Evolutionary conservation across 495 filamentous ascomycete species (phyloP), one percentile per base, ranked within the genome.

Genomic region (Penicillium robsamsonii): DNA sequence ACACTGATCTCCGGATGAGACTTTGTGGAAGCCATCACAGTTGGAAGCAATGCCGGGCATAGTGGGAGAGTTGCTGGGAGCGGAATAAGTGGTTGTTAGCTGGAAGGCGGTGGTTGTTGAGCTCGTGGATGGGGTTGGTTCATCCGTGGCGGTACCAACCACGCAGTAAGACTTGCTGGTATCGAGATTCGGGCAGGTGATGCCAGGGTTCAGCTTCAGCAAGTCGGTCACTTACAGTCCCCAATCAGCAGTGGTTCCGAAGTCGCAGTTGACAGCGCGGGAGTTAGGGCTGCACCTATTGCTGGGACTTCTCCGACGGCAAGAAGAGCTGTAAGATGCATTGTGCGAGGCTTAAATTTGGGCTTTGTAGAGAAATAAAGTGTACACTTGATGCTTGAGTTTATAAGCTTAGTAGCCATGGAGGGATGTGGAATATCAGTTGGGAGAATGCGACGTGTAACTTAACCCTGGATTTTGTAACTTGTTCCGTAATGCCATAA

Each of bases 1-100:
- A 51, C 76, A 79, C 33, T 37, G 50, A 50, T 78, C 73, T 29
- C 70, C 71, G 5, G 50, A 43, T 37, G 55, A 38, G 27, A 75
- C 75, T 30, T 68, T 47, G 61, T 76, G 62, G 55, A 67, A 75
- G 10, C 46, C 61, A 47, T 72, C 68, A 60, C 75, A 80, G 58
- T 70, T 72, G 35, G 25, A 40, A 38, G 68, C 60, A 58, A 76
- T 76, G n/a, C 70, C 71, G 3, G 70, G 62, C 64, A 74, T 69
- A 20, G 56, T 60, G 27, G 76, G 75, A 38, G 52, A 42, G n/a
- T 37, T 37, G 47, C 30, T 50, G 3, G 45, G 22, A 1, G 18
- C 45, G 0, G 72, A 65, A 12, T 44, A 51, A 15, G 56, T 63
- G 22, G 47, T 46, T 20, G 53, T 50, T 3, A n/a, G n/a, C n/a